Conservation (phyloP, 345 rosid species). For the Gossypium ekmanianum region DNA sequence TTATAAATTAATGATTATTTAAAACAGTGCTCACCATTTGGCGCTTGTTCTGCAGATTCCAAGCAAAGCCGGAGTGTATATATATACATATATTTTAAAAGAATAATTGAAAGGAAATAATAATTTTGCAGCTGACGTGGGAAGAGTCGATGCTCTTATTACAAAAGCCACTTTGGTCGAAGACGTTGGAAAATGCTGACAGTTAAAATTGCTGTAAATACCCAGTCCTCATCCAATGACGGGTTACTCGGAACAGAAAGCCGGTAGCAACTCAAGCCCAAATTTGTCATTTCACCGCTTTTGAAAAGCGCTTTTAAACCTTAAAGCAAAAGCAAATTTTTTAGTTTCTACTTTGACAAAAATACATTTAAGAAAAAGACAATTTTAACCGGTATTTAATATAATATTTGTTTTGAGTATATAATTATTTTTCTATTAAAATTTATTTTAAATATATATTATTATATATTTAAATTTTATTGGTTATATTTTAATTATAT, state of each 20-base stretch:
- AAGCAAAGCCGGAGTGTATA: neutral
- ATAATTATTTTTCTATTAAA: no score
- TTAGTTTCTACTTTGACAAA: no score
- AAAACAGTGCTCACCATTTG: neutral
- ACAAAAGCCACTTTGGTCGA: conserved; percentile 19
- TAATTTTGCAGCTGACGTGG: neutral
- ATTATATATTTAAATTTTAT: no score
- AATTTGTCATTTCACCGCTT: neutral
- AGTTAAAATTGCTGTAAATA: conserved; percentile 5
- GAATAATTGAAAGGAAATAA: neutral
- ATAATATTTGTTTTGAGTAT: no score
- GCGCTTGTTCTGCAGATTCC: conserved; percentile 1
- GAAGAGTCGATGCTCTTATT: neutral
- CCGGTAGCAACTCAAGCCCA: neutral
- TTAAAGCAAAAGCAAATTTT: no score
- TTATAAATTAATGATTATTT: neutral
- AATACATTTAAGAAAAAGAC: no score
- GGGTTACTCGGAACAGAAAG: neutral
- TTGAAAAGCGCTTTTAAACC: no score
- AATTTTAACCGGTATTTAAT: no score
- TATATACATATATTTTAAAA: neutral
- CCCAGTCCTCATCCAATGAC: neutral
- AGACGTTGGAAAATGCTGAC: conserved; percentile 7
- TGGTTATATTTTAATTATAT: no score
- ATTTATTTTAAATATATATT: no score